Conservation (phyloP, 768 basidiomycete species). For the Phylloporus rhodoxanthus region DNA sequence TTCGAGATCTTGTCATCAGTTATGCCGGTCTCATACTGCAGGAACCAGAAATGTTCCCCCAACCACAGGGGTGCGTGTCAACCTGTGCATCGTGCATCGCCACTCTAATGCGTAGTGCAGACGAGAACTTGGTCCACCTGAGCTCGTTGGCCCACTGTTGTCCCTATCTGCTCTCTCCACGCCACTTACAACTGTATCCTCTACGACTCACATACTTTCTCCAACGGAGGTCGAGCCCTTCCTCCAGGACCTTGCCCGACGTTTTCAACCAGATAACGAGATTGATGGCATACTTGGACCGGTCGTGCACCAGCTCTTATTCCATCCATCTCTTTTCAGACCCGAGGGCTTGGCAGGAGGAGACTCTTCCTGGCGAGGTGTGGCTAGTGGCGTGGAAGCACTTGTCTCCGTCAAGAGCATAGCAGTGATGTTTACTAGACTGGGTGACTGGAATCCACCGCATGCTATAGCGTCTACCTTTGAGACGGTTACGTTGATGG, state of each 20-base stretch:
- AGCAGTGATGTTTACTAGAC: slow-evolving; percentile 70
- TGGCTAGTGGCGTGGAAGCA: slow-evolving; percentile 73
- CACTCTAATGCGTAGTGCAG: slow-evolving; percentile 32
- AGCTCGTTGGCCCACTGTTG: slow-evolving; percentile 78
- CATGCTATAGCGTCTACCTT: slow-evolving; percentile 55
- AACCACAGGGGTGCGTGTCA: slow-evolving; percentile 62
- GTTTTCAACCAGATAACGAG: slow-evolving; percentile 77
- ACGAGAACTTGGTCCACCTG: slow-evolving; percentile 66
- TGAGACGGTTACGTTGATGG: slow-evolving; percentile 66
- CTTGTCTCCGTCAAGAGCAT: slow-evolving; percentile 79
- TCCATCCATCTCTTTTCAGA: slow-evolving; percentile 57
- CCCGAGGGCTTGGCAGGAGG: slow-evolving; percentile 67
- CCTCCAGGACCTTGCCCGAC: slow-evolving; percentile 73
- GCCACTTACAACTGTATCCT: slow-evolving; percentile 50
- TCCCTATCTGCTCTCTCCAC: slow-evolving; percentile 64
- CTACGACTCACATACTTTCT: slow-evolving; percentile 45
- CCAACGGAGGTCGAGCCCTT: slow-evolving; percentile 72
- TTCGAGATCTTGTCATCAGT: slow-evolving; percentile 78
- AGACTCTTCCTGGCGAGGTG: slow-evolving; percentile 81
- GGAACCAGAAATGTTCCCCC: slow-evolving; percentile 93
- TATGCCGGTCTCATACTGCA: slow-evolving; percentile 86
- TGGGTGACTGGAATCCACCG: slow-evolving; percentile 68
- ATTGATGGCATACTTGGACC: slow-evolving; percentile 75
- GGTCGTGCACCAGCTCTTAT: slow-evolving; percentile 56
- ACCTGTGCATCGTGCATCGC: neutral